Evolutionary conservation across 2,329 filamentous ascomycete genomes (phyloP).

Genomic region (Phialophora expanda): DNA sequence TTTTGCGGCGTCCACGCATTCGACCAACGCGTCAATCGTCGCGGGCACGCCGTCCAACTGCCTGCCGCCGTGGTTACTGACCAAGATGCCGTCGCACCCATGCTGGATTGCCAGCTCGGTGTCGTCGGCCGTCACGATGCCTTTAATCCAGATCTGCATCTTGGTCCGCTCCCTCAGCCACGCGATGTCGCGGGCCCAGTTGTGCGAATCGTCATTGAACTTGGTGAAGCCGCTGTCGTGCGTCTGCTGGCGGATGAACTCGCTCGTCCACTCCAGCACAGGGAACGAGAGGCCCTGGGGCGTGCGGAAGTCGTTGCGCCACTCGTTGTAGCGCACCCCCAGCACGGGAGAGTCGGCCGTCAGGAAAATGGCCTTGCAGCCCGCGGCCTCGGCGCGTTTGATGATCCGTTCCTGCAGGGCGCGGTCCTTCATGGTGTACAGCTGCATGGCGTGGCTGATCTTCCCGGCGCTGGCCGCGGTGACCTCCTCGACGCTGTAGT

Average conservation of each 20-base stretch:
- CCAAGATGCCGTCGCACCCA: constrained; percentile 45
- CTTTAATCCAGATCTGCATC: constrained; percentile 38
- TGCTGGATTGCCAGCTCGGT: constrained; percentile 45
- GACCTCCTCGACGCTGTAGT: constrained; percentile 51
- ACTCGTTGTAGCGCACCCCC: constrained; percentile 58
- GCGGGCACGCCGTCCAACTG: constrained; percentile 47
- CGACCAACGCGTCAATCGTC: constrained; percentile 45
- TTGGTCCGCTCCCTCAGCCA: constrained; percentile 53
- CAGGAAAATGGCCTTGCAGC: constrained; percentile 58
- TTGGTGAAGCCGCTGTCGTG: constrained; percentile 27
- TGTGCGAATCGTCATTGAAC: constrained; percentile 47
- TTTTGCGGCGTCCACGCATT: constrained; percentile 38
- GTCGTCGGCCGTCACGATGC: constrained; percentile 43
- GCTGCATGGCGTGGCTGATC: constrained; percentile 40
- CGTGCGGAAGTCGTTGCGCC: constrained; percentile 56
- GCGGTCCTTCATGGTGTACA: constrained; percentile 41
- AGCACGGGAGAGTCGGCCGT: constrained; percentile 59
- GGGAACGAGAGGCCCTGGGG: constrained; percentile 36
- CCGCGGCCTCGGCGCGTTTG: constrained; percentile 50
- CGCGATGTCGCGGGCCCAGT: constrained; percentile 58
- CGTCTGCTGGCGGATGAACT: constrained; percentile 23
- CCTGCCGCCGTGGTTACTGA: constrained; percentile 48
- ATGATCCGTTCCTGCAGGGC: constrained; percentile 48
- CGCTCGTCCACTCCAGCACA: constrained; percentile 36
- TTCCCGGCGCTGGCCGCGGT: constrained; percentile 45